phyloP scores from a whole-genome alignment of 1,284 basidiomycete genomes.

The Volvariella volvacea region DNA sequence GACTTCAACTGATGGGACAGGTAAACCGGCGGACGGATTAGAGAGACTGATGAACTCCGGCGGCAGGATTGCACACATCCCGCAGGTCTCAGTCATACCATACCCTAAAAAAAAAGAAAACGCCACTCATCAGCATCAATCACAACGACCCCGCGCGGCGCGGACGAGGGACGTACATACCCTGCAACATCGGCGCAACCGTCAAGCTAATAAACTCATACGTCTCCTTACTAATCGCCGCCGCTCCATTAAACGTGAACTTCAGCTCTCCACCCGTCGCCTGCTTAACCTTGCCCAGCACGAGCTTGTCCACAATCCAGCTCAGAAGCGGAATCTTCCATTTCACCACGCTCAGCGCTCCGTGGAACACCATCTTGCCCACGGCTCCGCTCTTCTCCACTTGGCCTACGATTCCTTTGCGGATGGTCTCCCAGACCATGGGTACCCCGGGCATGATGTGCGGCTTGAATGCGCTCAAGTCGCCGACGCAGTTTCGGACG shows the following conservation, averaged over 20 bases:
- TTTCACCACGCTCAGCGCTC: slow-evolving; percentile 62
- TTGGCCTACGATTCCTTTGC: slow-evolving; percentile 85
- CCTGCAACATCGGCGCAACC: slow-evolving; percentile 80
- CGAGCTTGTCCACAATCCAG: slow-evolving; percentile 65
- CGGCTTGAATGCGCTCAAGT: slow-evolving; percentile 78
- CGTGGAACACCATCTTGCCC: slow-evolving; percentile 68
- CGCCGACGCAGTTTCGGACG: slow-evolving; percentile 84
- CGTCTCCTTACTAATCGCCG: slow-evolving; percentile 77
- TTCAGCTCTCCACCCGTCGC: slow-evolving; percentile 85
- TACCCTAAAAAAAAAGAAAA: slow-evolving; percentile 53
- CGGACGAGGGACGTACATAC: slow-evolving; percentile 30
- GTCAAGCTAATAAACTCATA: slow-evolving; percentile 84
- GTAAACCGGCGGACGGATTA: slow-evolving; percentile 77
- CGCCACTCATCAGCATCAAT: neutral
- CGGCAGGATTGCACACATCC: slow-evolving; percentile 76
- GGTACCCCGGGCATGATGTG: slow-evolving; percentile 88
- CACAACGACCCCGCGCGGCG: neutral
- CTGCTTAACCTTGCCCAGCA: slow-evolving; percentile 68
- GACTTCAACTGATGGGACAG: slow-evolving; percentile 80
- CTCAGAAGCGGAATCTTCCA: slow-evolving; percentile 58
- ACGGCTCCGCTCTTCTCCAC: slow-evolving; percentile 59
- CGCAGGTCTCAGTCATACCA: slow-evolving; percentile 90
- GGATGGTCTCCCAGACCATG: slow-evolving; percentile 84
- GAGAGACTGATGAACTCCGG: slow-evolving; percentile 63
- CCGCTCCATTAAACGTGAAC: slow-evolving; percentile 78